Evolutionary conservation across 768 basidiomycete genomes (phyloP).

Genomic region (Collybiopsis confluens): DNA sequence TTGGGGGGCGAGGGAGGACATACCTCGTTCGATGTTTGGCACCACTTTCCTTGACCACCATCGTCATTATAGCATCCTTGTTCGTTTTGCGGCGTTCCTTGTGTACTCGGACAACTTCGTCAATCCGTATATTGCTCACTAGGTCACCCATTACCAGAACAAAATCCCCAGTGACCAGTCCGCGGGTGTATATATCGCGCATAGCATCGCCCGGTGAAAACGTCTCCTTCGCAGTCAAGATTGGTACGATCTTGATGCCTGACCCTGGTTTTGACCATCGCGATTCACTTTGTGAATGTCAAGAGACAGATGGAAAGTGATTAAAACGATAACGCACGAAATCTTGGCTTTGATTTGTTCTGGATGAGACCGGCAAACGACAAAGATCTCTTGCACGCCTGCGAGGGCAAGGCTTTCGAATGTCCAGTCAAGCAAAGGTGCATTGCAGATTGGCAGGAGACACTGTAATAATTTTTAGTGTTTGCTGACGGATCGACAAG

Average conservation of each 20-base stretch:
- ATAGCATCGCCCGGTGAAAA: slow-evolving; percentile 89
- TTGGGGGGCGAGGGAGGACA: no score
- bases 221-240: slow-evolving; percentile 81
- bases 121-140: slow-evolving; percentile 89
- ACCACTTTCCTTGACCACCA: slow-evolving; percentile 83
- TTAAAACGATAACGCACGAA: slow-evolving; percentile 46
- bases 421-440: slow-evolving; percentile 92
- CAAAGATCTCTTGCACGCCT: slow-evolving; percentile 93
- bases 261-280: slow-evolving; percentile 81
- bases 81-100: slow-evolving; percentile 82
- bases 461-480: slow-evolving; percentile 47
- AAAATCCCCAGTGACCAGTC: slow-evolving; percentile 87
- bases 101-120: slow-evolving; percentile 85
- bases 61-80: slow-evolving; percentile 95
- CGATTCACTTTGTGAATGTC: slow-evolving; percentile 68
- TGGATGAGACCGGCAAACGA: slow-evolving; percentile 89
- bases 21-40: slow-evolving; percentile 70
- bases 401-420: slow-evolving; percentile 93
- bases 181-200: slow-evolving; percentile 90
- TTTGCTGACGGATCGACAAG: slow-evolving; percentile 5
- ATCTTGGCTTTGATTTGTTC: slow-evolving; percentile 83
- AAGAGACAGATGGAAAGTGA: slow-evolving; percentile 4
- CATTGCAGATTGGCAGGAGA: slow-evolving; percentile 91
- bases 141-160: slow-evolving; percentile 89
- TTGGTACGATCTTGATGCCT: slow-evolving; percentile 79